These are phyloP conservation scores for Colletotrichum orchidophilum DNA, from an alignment of 2,329 filamentous ascomycete genomes.

Conservation along the genomic window DNA sequence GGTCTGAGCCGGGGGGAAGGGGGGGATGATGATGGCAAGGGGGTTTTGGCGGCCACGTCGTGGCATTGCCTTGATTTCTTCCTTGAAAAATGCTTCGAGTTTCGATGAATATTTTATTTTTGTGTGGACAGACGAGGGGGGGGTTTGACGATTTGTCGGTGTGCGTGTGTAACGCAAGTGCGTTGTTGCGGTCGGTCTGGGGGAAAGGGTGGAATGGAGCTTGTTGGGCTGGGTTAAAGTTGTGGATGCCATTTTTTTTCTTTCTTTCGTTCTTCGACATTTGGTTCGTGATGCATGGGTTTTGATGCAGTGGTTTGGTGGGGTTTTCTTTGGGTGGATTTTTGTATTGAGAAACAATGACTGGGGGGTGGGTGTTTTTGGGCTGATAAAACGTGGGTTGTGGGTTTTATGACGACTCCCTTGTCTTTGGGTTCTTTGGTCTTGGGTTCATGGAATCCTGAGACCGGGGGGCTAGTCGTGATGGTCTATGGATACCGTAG, in stretches of 20 bases:
- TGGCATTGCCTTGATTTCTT: neutral
- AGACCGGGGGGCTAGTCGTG: neutral
- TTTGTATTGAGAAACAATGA: neutral
- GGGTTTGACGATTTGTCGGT: conserved; percentile 6
- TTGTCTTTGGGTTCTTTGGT: conserved; percentile 6
- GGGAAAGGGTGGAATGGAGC: neutral
- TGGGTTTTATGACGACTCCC: conserved; percentile 22
- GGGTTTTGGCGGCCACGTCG: neutral
- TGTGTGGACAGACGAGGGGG: conserved; percentile 17
- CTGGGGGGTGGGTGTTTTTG: neutral
- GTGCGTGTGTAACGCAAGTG: neutral
- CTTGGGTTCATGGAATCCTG: neutral
- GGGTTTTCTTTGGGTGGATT: neutral
- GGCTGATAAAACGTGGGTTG: conserved; percentile 22
- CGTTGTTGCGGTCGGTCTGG: neutral
- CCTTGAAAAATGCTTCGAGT: neutral
- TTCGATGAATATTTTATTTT: neutral
- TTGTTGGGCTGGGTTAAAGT: neutral
- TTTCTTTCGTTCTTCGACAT: neutral
- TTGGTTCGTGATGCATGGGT: neutral
- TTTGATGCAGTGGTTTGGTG: conserved; percentile 8
- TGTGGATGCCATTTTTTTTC: neutral
- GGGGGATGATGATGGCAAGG: too few species aligned
- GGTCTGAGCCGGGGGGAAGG: neutral
- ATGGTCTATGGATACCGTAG: neutral